Conservation (phyloP, 208 protist species). For the Acanthamoeba triangularis region DNA sequence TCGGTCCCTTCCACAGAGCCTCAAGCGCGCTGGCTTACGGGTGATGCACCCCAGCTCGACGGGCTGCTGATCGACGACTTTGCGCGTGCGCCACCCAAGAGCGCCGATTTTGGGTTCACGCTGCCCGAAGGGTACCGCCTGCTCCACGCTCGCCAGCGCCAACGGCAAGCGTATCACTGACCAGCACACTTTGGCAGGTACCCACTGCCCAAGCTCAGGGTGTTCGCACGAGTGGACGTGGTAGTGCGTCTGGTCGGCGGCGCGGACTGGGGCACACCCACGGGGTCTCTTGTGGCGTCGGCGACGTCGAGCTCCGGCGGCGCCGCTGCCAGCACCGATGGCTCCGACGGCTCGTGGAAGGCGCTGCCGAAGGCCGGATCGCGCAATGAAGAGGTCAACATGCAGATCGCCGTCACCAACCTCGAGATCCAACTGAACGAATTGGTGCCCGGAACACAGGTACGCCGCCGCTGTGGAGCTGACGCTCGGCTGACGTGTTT, state of each 20-base stretch:
- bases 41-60: neutral
- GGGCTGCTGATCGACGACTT: conserved; percentile 28
- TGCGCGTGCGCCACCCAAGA: neutral
- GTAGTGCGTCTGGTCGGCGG: neutral
- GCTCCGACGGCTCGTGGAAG: neutral
- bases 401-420: conserved; percentile 14
- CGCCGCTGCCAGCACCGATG: neutral
- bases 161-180: no score
- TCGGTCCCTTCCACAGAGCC: neutral
- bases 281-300: neutral
- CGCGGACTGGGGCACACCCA: conserved; percentile 21
- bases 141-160: no score
- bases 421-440: conserved; percentile 49
- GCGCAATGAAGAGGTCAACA: conserved; percentile 52
- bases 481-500: neutral
- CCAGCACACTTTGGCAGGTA: neutral
- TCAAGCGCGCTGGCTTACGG: conserved; percentile 3
- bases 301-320: neutral
- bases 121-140: neutral
- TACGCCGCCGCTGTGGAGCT: neutral
- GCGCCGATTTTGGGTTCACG: conserved; percentile 7
- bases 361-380: neutral
- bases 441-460: neutral
- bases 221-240: conserved; percentile 13
- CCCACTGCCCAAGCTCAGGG: neutral